Conservation (phyloP, 768 basidiomycete genomes). For the Agrocybe pediades region DNA sequence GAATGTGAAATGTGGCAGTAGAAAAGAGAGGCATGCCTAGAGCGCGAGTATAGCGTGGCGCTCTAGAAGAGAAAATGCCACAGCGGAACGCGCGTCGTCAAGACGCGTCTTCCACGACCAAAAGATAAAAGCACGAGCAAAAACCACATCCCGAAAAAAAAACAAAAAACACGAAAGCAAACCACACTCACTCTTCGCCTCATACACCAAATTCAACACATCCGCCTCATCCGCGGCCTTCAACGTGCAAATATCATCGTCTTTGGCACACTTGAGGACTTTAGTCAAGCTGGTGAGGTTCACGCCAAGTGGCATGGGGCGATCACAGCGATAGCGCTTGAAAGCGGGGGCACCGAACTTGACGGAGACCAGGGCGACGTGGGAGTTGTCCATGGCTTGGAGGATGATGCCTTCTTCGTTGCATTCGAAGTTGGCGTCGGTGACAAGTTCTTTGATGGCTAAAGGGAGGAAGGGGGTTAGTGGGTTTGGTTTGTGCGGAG, state of each 20-base stretch:
- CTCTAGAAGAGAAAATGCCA: no score
- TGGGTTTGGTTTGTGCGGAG: background rate
- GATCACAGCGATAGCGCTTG: constrained; percentile 88
- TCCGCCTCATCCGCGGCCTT: constrained; percentile 93
- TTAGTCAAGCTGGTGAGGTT: constrained; percentile 89
- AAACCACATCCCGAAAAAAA: background rate
- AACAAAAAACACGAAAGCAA: background rate
- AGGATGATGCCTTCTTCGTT: constrained; percentile 93
- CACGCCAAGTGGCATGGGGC: constrained; percentile 89
- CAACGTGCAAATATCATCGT: constrained; percentile 89
- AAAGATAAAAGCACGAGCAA: background rate
- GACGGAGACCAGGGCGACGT: constrained; percentile 95
- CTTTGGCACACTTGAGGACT: constrained; percentile 96
- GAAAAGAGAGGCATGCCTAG: no score
- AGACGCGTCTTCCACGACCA: background rate
- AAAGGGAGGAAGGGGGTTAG: background rate
- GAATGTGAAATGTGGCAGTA: no score
- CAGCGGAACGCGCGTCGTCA: no score
- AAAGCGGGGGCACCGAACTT: constrained; percentile 80
- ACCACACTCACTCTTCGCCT: constrained; percentile 76
- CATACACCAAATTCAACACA: constrained; percentile 84
- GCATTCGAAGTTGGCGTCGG: constrained; percentile 98
- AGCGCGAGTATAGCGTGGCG: no score
- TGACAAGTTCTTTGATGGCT: constrained; percentile 98
- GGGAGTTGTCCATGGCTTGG: constrained; percentile 99